These are phyloP conservation scores for Solanum ossicruentum DNA, from an alignment of 257 asterid genomes.

Conservation along the genomic window DNA sequence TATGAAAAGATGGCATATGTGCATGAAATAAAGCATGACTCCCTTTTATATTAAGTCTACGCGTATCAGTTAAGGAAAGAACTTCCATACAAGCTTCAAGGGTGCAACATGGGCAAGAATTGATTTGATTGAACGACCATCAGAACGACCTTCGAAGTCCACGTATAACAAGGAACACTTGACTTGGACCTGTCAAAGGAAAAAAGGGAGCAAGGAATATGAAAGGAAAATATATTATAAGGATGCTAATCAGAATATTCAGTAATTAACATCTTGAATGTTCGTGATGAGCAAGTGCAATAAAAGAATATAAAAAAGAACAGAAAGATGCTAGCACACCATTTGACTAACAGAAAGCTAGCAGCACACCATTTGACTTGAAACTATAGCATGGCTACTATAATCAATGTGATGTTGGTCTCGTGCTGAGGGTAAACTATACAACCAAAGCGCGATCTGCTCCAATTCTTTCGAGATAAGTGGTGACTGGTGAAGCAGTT, in stretches of 20 bases:
- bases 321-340: not conserved
- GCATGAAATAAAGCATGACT: not conserved
- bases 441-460: not conserved
- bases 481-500: not conserved
- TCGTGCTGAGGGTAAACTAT: not conserved
- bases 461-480: not conserved
- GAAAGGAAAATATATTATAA: not conserved
- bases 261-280: not conserved
- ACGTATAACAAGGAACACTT: constrained; percentile 74
- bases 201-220: not conserved
- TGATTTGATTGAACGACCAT: constrained; percentile 92
- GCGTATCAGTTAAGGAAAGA: not conserved
- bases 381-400: not conserved
- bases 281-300: not conserved
- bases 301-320: not conserved
- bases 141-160: constrained; percentile 98
- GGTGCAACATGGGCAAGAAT: constrained; percentile 89
- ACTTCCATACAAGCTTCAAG: constrained; percentile 69
- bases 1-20: not conserved
- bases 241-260: not conserved
- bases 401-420: not conserved
- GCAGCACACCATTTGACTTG: not conserved
- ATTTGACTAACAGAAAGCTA: not conserved
- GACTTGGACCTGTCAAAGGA: constrained; percentile 58
- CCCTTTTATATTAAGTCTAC: not conserved